Conservation (phyloP, 1,284 basidiomycete genomes). For the Cryptococcus sp. region DNA sequence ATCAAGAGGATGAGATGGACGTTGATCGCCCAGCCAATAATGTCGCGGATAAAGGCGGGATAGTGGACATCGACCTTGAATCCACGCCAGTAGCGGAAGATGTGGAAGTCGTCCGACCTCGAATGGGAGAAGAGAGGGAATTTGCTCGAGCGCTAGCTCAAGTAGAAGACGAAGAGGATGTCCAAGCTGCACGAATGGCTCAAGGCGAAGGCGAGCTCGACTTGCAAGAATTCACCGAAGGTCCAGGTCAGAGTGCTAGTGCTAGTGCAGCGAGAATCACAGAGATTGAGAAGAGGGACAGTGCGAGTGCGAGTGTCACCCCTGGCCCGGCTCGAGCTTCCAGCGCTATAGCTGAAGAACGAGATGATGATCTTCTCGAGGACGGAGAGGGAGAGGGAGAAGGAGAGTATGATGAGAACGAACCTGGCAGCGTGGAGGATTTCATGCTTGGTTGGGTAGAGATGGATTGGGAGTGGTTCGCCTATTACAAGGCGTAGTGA, state of each 20-base stretch:
- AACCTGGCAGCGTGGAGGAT: constrained; percentile 62
- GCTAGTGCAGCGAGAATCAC: neutral
- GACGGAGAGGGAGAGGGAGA: constrained; percentile 33
- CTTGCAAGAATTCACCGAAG: constrained; percentile 69
- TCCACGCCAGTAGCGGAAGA: constrained; percentile 33
- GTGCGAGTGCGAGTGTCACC: neutral
- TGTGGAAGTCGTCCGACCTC: constrained; percentile 32
- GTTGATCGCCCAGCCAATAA: neutral
- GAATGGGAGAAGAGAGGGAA: constrained; percentile 50
- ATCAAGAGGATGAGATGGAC: constrained; percentile 25
- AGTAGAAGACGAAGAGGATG: constrained; percentile 86
- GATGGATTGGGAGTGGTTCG: constrained; percentile 74
- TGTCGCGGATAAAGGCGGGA: constrained; percentile 25
- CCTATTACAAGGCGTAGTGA: constrained; percentile 16
- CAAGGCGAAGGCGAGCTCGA: constrained; percentile 78
- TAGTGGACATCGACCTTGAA: constrained; percentile 38
- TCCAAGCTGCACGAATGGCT: constrained; percentile 74
- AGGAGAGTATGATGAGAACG: constrained; percentile 51
- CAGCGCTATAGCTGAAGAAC: no score
- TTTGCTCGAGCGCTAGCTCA: constrained; percentile 72
- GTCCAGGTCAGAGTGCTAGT: constrained; percentile 30
- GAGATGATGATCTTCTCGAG: constrained; percentile 14
- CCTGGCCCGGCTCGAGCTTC: neutral
- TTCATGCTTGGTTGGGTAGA: constrained; percentile 82
- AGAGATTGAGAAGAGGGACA: neutral